Evolutionary conservation across 208 protist genomes (phyloP).

Genomic region (Histomonas meleagridis): DNA sequence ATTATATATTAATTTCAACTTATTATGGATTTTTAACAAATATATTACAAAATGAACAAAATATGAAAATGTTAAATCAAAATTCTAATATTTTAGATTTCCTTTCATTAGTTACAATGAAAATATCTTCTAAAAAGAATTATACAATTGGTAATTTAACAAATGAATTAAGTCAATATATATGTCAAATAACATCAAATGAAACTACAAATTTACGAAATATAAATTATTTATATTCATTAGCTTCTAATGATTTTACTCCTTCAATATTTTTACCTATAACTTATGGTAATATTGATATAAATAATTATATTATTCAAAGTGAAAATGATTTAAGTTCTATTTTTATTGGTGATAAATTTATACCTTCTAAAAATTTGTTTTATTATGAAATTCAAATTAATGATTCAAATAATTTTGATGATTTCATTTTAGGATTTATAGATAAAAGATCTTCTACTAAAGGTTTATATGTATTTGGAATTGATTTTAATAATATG

Average conservation of each 20-base stretch:
- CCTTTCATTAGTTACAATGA: not conserved
- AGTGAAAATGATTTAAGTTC: too few species aligned
- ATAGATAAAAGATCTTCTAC: not conserved
- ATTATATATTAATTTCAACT: too few species aligned
- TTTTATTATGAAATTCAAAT: conserved; percentile 12
- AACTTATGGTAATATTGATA: not conserved
- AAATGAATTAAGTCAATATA: not conserved
- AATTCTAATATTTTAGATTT: not conserved
- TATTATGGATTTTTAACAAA: too few species aligned
- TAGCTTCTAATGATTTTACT: not conserved
- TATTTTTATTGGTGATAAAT: not conserved
- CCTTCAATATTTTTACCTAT: not conserved
- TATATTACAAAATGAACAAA: not conserved
- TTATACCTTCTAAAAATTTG: not conserved
- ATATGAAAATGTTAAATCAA: not conserved
- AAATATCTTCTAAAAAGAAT: not conserved
- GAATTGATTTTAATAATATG: not conserved
- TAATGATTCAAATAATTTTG: not conserved
- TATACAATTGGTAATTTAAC: not conserved
- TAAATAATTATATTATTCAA: not conserved
- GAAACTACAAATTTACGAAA: not conserved
- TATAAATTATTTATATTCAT: not conserved
- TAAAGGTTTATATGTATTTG: not conserved
- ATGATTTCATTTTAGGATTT: not conserved
- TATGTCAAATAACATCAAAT: not conserved